Base-by-base conservation (phyloP, 2,329 filamentous ascomycete species). In the Lasiodiplodia theobromae region DNA sequence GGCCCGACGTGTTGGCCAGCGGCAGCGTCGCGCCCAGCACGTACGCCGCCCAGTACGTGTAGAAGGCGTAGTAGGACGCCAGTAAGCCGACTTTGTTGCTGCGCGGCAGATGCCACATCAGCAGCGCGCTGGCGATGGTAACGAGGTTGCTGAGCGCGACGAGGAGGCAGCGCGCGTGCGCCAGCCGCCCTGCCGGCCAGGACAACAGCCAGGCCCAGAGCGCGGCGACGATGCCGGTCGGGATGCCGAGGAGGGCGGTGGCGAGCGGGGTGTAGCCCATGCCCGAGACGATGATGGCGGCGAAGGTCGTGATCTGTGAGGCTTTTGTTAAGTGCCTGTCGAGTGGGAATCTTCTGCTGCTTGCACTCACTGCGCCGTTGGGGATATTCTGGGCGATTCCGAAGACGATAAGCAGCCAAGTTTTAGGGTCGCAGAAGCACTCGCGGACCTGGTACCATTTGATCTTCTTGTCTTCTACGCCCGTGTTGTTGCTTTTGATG, bases 51-150 rank as follows among this genome's bases (percentile, higher is more conserved):
- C 76, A 81, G 60, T 82, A 82, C 54, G 80, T 80, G 71, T 81
- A 81, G 53, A 80, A 76, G 56, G 80, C 72, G 63, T 81, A 82
- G n/a, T 82, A 71, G 3, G 80, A 79, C 31, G 79, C 73, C 74
- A 82, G 77, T 56, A 82, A 80, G 1, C 76, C 78, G 1, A 73
- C 73, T 16, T 78, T 71, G 49, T 81, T 78, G 8, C 69, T 78
- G 25, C 75, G 70, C 6, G 73, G 73, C 7, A 79, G 70, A 5
- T 72, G 69, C 52, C 77, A 78, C 10, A 75, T 75, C 3, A 78
- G 53, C 10, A 74, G 71, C 0, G 76, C 71, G n/a, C 77, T 76
- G 38, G 78, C 70, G 21, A 77, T 73, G 0, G 76, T 74, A 31
- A 77, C 67, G 38, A 71, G 71, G 12, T 73, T 74, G 18, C 75